phyloP scores from a whole-genome alignment of 1,139 yeast species.

The Eremothecium sinecaudum region DNA sequence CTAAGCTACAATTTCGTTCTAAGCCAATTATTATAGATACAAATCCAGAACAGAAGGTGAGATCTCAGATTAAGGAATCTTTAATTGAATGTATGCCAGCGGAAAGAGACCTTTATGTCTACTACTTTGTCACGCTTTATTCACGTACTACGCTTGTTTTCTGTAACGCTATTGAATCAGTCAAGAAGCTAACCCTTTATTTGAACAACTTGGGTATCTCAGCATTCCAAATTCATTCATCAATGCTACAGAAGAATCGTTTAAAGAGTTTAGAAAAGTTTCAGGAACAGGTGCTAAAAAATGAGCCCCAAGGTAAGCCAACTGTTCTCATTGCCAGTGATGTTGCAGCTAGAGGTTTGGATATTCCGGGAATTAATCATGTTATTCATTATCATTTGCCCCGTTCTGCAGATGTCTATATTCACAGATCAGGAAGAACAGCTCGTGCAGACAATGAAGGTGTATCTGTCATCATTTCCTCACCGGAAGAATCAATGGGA shows the following conservation, averaged over 20 bases:
- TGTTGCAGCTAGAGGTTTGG: slow-evolving; percentile 97
- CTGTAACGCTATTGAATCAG: slow-evolving; percentile 90
- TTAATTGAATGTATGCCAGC: slow-evolving; percentile 83
- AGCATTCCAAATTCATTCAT: slow-evolving; percentile 79
- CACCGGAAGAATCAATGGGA: slow-evolving; percentile 89
- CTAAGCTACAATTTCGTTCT: slow-evolving; percentile 52
- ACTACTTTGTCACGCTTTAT: slow-evolving; percentile 76
- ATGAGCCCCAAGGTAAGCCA: slow-evolving; percentile 33
- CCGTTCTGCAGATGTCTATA: slow-evolving; percentile 85
- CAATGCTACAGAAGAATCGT: slow-evolving; percentile 92
- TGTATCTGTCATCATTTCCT: slow-evolving; percentile 83
- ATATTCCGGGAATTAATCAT: slow-evolving; percentile 83
- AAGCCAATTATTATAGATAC: slow-evolving; percentile 67
- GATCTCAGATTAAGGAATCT: slow-evolving; percentile 71
- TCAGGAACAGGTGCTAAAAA: slow-evolving; percentile 43
- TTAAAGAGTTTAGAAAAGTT: slow-evolving; percentile 73
- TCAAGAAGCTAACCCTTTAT: slow-evolving; percentile 72
- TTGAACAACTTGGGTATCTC: slow-evolving; percentile 61
- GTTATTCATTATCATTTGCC: slow-evolving; percentile 96
- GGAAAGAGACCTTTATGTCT: slow-evolving; percentile 83
- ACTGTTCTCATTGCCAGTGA: slow-evolving; percentile 87
- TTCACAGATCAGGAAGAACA: slow-evolving; percentile 96
- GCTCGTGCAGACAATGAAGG: slow-evolving; percentile 95
- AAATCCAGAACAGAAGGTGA: slow-evolving; percentile 76
- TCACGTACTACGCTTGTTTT: slow-evolving; percentile 88